Evolutionary conservation across 169 alveolate species (phyloP).

Genomic region (Plasmodium gallinaceum): DNA sequence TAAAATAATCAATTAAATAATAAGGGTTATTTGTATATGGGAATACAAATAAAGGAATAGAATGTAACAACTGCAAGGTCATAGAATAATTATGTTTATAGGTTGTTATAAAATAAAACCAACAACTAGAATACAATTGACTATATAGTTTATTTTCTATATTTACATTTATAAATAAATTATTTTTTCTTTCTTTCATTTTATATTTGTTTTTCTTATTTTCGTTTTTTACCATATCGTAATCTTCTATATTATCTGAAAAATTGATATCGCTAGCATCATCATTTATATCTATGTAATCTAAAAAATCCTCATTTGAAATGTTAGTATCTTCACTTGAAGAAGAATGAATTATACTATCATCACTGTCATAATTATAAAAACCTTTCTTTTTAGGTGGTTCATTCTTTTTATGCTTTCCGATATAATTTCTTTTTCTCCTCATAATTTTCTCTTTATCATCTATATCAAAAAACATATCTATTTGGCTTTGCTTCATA

Average conservation of each 20-base stretch:
- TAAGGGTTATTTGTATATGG: slow-evolving; percentile 73
- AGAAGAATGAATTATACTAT: slow-evolving; percentile 32
- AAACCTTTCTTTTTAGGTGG: slow-evolving; percentile 6
- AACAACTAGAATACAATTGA: slow-evolving; percentile 41
- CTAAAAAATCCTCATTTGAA: slow-evolving; percentile 2
- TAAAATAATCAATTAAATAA: slow-evolving; percentile 65
- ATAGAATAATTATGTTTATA: slow-evolving; percentile 51
- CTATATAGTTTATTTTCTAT: slow-evolving; percentile 49
- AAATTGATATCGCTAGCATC: slow-evolving; percentile 8
- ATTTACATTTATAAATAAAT: slow-evolving; percentile 57
- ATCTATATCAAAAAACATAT: slow-evolving; percentile 13
- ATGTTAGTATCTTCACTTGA: not conserved
- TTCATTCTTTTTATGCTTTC: not conserved
- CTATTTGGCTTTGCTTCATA: slow-evolving; percentile 24
- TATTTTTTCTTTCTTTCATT: slow-evolving; percentile 56
- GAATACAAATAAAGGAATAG: slow-evolving; percentile 63
- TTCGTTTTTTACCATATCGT: not conserved
- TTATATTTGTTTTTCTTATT: slow-evolving; percentile 8
- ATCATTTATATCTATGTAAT: not conserved
- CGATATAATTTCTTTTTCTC: slow-evolving; percentile 10
- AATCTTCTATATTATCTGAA: not conserved
- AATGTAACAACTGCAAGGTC: slow-evolving; percentile 57
- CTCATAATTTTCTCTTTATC: slow-evolving; percentile 29
- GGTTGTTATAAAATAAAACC: slow-evolving; percentile 71
- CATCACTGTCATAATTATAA: slow-evolving; percentile 43